Percentiles rank a stretch among this genome's conserved stretches.
Evolutionary conservation across 1,139 yeast genomes (phyloP).

Genomic region (Wickerhamiella pararugosa): DNA sequence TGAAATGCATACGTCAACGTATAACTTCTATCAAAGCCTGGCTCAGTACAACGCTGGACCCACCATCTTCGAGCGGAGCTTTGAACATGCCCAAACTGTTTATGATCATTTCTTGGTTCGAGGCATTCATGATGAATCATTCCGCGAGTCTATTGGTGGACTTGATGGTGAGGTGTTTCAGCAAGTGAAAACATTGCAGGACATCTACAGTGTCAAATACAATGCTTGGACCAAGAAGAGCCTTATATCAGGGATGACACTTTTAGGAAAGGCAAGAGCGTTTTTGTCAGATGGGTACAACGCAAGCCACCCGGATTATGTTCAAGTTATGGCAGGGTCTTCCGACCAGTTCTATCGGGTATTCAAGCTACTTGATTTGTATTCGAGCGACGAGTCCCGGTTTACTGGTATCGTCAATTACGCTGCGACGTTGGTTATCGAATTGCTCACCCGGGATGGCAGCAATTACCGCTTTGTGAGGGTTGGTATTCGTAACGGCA

Average conservation of each 20-base stretch:
- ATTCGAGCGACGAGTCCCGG: slow-evolving; percentile 19
- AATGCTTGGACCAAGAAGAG: slow-evolving; percentile 22
- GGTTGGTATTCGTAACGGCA: slow-evolving; percentile 30
- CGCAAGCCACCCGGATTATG: slow-evolving; percentile 22
- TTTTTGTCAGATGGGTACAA: slow-evolving; percentile 21
- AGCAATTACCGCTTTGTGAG: slow-evolving; percentile 24
- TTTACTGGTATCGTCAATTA: slow-evolving; percentile 33
- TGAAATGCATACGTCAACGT: slow-evolving; percentile 22
- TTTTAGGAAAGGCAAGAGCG: slow-evolving; percentile 24
- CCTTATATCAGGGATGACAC: slow-evolving; percentile 22
- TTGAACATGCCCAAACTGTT: slow-evolving; percentile 26
- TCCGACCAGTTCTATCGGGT: slow-evolving; percentile 30
- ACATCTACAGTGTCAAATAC: slow-evolving; percentile 26
- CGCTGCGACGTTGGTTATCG: slow-evolving; percentile 31
- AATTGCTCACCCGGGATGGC: slow-evolving; percentile 21
- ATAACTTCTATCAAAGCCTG: slow-evolving; percentile 26
- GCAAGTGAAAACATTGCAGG: slow-evolving; percentile 26
- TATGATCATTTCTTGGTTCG: slow-evolving; percentile 29
- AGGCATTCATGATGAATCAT: slow-evolving; percentile 28
- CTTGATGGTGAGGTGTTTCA: slow-evolving; percentile 15
- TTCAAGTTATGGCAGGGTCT: slow-evolving; percentile 31
- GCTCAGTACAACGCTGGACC: slow-evolving; percentile 16
- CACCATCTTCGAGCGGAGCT: slow-evolving; percentile 21
- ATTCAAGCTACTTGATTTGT: slow-evolving; percentile 25
- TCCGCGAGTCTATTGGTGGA: slow-evolving; percentile 20